Evolutionary conservation across 2,329 filamentous ascomycete species (phyloP), one percentile per base, ranked within the genome.

Genomic region (Cladosporium sp.): DNA sequence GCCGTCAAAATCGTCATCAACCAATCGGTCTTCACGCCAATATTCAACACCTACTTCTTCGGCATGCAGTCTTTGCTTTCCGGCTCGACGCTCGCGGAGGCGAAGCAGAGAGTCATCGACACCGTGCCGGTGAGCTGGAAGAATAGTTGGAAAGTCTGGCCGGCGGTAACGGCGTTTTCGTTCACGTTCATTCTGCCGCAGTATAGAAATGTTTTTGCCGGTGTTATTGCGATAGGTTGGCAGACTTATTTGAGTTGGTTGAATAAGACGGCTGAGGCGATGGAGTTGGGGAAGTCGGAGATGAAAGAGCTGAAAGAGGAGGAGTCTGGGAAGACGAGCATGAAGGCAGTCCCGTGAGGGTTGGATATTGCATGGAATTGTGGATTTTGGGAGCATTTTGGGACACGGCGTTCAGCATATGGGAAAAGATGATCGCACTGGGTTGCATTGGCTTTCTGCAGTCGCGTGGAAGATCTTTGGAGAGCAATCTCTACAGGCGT

Each of bases 121-220:
- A 91, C 90, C 0, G 85, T 96, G 0, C 89, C 90, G 0, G 76
- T 79, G 19, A 90, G 85, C 63, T 82, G 88, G 64, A 67, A 82
- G 64, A 96, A 93, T 67, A 88, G 85, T 54, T 83, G 84, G 67
- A 95, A 95, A 72, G 69, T 96, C 19, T 96, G 91, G 91, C 92
- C 91, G 0, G 82, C 83, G 0, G 86, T 95, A 13, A 95, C 86
- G 12, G 89, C 89, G 0, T 85, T 96, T 64, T 91, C 79, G 67
- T 95, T 96, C 63, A 83, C 86, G n/a, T 93, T 89, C 62, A 74
- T 96, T 4, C 82, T 84, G 20, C 75, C 89, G 42, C 83, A 92
- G 63, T 92, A 89, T 68, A 77, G 91, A 43, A 88, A 83, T 60
- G 78, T 95, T 13, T 93, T 96, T 59, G 82, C 86, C 0, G 89